These are phyloP conservation scores for Lavandula angustifolia DNA, from an alignment of 257 asterid species.

Conservation along the genomic window DNA sequence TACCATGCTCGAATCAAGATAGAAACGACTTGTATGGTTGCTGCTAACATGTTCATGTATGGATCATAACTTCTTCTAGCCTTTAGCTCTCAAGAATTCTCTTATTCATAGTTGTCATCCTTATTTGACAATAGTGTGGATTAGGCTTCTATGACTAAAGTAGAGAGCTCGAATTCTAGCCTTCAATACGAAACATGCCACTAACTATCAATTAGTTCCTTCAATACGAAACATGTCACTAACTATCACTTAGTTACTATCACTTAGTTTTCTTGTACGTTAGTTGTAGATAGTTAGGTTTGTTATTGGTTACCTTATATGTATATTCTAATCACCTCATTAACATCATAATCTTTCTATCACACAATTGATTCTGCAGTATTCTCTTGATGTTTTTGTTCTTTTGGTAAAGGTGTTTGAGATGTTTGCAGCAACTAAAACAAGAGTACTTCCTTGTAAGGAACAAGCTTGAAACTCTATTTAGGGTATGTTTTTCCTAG, in stretches of 20 bases:
- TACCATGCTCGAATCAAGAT: not conserved
- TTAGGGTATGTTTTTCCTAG: constrained; percentile 47
- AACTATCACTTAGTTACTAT: no score
- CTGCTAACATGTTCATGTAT: not conserved
- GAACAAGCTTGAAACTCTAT: constrained; percentile 71
- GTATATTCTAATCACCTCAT: no score
- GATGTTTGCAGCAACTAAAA: constrained; percentile 63
- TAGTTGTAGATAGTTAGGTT: no score
- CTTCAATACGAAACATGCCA: not conserved
- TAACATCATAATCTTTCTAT: no score
- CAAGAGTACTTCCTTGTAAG: constrained; percentile 65
- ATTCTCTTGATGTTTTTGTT: not conserved
- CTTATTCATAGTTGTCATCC: not conserved
- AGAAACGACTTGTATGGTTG: not conserved
- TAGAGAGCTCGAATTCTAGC: not conserved
- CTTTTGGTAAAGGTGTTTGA: constrained; percentile 58
- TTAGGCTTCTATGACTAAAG: not conserved
- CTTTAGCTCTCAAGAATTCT: not conserved
- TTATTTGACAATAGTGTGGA: not conserved
- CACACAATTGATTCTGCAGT: no score
- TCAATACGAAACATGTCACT: no score
- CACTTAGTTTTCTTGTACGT: no score
- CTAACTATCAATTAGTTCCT: not conserved
- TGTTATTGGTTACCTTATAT: no score
- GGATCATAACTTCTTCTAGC: not conserved